phyloP scores from a whole-genome alignment of 495 filamentous ascomycete genomes.

The Immersiella caudata region DNA sequence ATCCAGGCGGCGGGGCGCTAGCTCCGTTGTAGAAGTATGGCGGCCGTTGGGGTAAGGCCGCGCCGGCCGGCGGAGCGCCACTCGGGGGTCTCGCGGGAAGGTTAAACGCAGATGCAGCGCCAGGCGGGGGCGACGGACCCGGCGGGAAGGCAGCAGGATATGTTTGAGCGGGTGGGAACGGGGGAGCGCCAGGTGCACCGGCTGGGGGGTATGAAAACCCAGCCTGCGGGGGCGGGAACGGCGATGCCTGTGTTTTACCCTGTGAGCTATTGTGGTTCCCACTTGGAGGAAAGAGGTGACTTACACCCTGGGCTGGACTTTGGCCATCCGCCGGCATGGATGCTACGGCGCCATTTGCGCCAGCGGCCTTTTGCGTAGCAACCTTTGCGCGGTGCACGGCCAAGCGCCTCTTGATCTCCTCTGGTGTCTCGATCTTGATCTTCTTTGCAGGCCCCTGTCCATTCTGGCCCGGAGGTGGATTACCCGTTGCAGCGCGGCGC shows the following conservation, averaged over 20 bases:
- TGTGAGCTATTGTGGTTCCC: background rate
- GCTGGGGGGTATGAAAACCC: slow-evolving; percentile 39
- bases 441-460: slow-evolving; percentile 68
- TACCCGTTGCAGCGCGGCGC: slow-evolving; percentile 78
- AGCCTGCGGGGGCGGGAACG: slow-evolving; percentile 48
- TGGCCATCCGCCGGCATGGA: slow-evolving; percentile 54
- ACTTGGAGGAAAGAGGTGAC: slow-evolving; percentile 47
- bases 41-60: slow-evolving; percentile 24
- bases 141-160: slow-evolving; percentile 45
- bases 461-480: slow-evolving; percentile 66
- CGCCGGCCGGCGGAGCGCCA: slow-evolving; percentile 17
- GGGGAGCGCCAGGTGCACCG: slow-evolving; percentile 29
- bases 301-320: slow-evolving; percentile 59
- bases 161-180: slow-evolving; percentile 39
- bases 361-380: slow-evolving; percentile 58
- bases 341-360: slow-evolving; percentile 44
- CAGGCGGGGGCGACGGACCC: slow-evolving; percentile 28
- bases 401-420: slow-evolving; percentile 79
- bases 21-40: slow-evolving; percentile 28
- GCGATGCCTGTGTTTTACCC: slow-evolving; percentile 37
- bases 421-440: slow-evolving; percentile 73
- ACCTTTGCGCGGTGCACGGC: slow-evolving; percentile 77
- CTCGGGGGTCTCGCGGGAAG: slow-evolving; percentile 48
- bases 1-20: slow-evolving; percentile 23
- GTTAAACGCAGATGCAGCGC: slow-evolving; percentile 33